Evolutionary conservation across 1,284 basidiomycete species (phyloP), one percentile per base, ranked within the genome.

Genomic region (Fistulinella cinereoalba): DNA sequence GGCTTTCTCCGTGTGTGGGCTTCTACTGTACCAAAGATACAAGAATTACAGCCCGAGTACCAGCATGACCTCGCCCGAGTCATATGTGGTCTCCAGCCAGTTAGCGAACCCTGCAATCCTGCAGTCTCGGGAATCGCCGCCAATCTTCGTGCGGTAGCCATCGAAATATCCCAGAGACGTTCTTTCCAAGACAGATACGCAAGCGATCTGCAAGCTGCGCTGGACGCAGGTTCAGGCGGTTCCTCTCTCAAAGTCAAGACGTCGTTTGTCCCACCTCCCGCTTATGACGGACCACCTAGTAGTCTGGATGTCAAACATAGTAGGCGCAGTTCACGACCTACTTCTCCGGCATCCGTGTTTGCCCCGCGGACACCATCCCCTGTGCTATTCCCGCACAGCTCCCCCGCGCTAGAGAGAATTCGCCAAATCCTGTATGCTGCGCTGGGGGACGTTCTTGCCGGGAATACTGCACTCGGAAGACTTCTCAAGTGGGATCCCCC

Each of bases 391-490:
- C 64, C 77, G 0, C 70, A 74, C 6, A 63, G 75, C 29, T 70
- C 79, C 6, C 83, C 85, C 1, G 79, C 79, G 0, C 82, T 90
- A 50, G 77, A 81, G 50, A 74, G 85, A 58, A 89, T 91, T 50
- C 83, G 88, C 25, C 88, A 91, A 63, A 90, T 88, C 1, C 75
- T 92, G 5, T 92, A 90, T 64, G 86, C 88, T 0, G 79, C 85
- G 1, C 71, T 91, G 8, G 85, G 75, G 0, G 85, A 88, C 51
- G 80, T 78, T 1, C 71, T 92, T 39, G 74, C 79, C 38, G 68
- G 69, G 3, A 73, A 72, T 15, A 74, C 76, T 0, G 68, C 73
- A 6, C 71, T 92, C 8, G 74, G 75, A 4, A 49, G 57, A 0
- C 71, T 85, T 7, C 73, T 91, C 50, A 69, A 68, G n/a, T 56